Conservation (phyloP, 768 basidiomycete species). For the Leccinum olivaceopallidum region DNA sequence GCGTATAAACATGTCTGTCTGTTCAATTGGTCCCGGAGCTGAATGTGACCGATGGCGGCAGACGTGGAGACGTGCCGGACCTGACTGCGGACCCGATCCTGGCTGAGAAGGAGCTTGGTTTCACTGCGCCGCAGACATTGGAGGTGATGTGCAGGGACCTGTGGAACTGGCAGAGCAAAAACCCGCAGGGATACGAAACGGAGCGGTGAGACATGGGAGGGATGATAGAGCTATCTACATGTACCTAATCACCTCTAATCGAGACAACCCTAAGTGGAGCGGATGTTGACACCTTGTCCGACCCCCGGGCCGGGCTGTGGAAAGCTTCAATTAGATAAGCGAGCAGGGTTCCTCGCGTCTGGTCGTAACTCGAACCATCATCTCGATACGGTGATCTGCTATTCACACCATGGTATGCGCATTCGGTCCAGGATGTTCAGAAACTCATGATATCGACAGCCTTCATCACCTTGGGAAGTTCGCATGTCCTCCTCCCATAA, state of each 20-base stretch:
- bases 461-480: constrained; percentile 68
- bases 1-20: constrained; percentile 29
- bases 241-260: constrained; percentile 26
- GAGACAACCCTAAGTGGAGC: not conserved
- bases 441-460: constrained; percentile 21
- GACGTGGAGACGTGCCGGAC: constrained; percentile 94
- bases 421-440: not conserved
- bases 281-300: not conserved
- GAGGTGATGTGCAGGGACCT: constrained; percentile 95
- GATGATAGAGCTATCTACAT: constrained; percentile 11
- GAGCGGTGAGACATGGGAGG: constrained; percentile 20
- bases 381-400: constrained; percentile 13
- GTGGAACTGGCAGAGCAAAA: constrained; percentile 99
- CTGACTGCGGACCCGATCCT: constrained; percentile 91
- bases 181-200: constrained; percentile 70
- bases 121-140: constrained; percentile 77
- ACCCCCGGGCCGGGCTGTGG: not conserved
- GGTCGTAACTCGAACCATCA: not conserved
- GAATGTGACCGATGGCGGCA: constrained; percentile 31
- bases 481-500: constrained; percentile 78
- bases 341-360: not conserved
- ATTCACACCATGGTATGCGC: constrained; percentile 26
- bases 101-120: constrained; percentile 91
- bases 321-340: constrained; percentile 18
- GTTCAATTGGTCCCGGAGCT: constrained; percentile 3